Evolutionary conservation across 306 rosid genomes (phyloP).

Genomic region (Benincasa hispida): DNA sequence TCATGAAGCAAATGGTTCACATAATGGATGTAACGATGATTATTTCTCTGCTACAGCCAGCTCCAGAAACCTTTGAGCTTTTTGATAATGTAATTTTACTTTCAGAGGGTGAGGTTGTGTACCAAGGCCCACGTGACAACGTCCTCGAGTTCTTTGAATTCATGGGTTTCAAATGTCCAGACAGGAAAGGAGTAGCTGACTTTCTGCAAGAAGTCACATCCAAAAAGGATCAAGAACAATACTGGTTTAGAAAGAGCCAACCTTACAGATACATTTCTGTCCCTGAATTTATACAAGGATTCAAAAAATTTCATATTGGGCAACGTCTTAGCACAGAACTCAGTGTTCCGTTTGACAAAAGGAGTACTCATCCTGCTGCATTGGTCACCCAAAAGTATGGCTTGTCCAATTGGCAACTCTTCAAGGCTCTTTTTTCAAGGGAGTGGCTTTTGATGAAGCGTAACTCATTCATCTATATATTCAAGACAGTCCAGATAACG

Average conservation of each 20-base stretch:
- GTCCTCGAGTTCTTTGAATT: conserved; percentile 40
- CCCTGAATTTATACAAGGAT: conserved; percentile 30
- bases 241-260: conserved; percentile 40
- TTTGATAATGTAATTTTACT: conserved; percentile 64
- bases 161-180: conserved; percentile 62
- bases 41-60: conserved; percentile 66
- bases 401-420: conserved; percentile 47
- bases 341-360: conserved; percentile 31
- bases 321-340: conserved; percentile 29
- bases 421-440: conserved; percentile 62
- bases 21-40: conserved; percentile 50
- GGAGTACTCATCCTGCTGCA: conserved; percentile 41
- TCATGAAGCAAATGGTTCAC: conserved; percentile 58
- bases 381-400: conserved; percentile 52
- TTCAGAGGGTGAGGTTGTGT: conserved; percentile 60
- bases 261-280: conserved; percentile 41
- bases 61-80: conserved; percentile 58
- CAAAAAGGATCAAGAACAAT: conserved; percentile 66
- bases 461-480: conserved; percentile 45
- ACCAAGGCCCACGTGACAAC: conserved; percentile 59
- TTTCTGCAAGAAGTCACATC: conserved; percentile 75
- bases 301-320: conserved; percentile 22
- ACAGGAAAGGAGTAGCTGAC: conserved; percentile 66
- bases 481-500: conserved; percentile 53
- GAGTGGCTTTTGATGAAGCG: conserved; percentile 64